Evolutionary conservation across 768 basidiomycete species (phyloP), one percentile per base, ranked within the genome.

Genomic region (Agaricus bisporus): DNA sequence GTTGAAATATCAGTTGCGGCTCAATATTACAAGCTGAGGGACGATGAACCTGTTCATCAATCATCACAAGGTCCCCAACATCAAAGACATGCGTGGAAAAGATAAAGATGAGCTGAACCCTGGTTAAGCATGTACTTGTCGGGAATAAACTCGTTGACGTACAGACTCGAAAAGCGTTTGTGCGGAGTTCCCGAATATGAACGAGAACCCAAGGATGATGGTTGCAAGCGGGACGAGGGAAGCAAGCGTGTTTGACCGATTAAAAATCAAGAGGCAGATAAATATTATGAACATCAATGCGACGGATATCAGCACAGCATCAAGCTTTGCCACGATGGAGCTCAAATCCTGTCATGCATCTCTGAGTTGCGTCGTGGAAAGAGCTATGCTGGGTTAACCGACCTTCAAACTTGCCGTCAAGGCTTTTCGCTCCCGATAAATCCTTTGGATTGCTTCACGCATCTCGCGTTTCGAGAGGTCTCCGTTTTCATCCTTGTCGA

Each of bases 41-140:
- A 43, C 29, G 9, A 55, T 56, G 44, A 65, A 77, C 82, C 66
- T 83, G 78, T 51, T 84, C 82, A 61, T 91, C 89, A 57, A 91
- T 89, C 77, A 91, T 80, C 6, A 91, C 84, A 28, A 90, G 68
- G 60, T 91, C 88, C 6, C 88, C 88, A 6, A 91, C 85, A 63
- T 90, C 88, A 59, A 86, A 91, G n/a, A 88, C 85, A 62, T 91
- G 89, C 0, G 88, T 90, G 1, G 85, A 86, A 65, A 90, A 89
- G 55, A 90, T 89, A 71, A 91, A 91, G 61, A 91, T 86, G 18
- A 91, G 77, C 86, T 88, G 47, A 4, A 26, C 2, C 35, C 22
- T 2, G 14, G 26, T 52, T 29, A 57, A 28, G 12, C 39, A 44
- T 45, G 57, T 48, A 14, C 17, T 18, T 38, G 36, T 46, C 6